Evolutionary conservation across 2,329 filamentous ascomycete genomes (phyloP), one percentile per base, ranked within the genome.

Genomic region (Leptographium procerum): DNA sequence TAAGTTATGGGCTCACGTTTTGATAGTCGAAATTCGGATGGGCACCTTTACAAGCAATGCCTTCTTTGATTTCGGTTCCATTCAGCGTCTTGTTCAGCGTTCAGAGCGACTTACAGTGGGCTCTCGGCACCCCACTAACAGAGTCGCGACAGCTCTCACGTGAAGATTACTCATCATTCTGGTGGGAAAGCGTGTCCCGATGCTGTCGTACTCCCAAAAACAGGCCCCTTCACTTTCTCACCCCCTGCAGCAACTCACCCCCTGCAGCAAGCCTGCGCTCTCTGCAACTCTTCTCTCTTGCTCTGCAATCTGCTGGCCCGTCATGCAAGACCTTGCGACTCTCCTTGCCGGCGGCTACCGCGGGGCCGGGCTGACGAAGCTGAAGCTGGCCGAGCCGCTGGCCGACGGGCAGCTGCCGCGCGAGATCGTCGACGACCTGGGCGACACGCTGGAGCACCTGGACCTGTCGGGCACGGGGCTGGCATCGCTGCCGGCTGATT

Each of bases 381-480:
- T 75, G n/a, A 75, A 72, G 63, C 60, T 75, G 28, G 62, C 65
- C 0, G 67, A 66, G 57, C 65, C 67, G 2, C 64, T 75, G 40
- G 61, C 63, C 29, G 40, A 26, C 40, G 57, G 19, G 4, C 31
- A 19, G 9, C 73, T 78, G 43, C 76, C 75, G 3, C 47, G 58
- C 1, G 70, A 74, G 59, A 72, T 79, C 33, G 63, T 77, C 8
- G 65, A 70, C 9, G 65, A 70, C 8, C 68, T 75, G 26, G 73
- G 72, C 40, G 63, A 67, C 22, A 72, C 71, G 4, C 71, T 79
- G 26, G 70, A 74, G 61, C 71, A 73, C 51, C 72, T 79, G 10
- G 76, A 79, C 61, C 71, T 79, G n/a, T 79, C 77, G 0, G 71
- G 70, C 14, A 78, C 74, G 0, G 69, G 69, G 0, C 67, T 79